Conservation (phyloP, 192 early-diverging fungal species). For the Mortierella alpina region DNA sequence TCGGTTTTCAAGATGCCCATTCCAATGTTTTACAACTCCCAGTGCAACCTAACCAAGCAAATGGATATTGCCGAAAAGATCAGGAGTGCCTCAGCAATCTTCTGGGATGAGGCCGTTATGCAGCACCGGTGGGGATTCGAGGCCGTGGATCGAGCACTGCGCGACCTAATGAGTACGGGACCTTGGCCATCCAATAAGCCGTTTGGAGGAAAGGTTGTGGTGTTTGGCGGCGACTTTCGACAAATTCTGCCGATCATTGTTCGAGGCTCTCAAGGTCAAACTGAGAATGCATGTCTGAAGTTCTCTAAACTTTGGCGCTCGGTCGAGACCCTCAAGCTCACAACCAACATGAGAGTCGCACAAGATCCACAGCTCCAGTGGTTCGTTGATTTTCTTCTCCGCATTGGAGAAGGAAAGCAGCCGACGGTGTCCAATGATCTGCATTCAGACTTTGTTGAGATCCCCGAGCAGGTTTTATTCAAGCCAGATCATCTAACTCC, state of each 20-base stretch:
- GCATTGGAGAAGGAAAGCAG: too few species aligned
- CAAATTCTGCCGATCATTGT: conserved; percentile 6
- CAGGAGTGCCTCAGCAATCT: conserved; percentile 9
- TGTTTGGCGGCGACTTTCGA: conserved; percentile 49
- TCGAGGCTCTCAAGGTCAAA: too few species aligned
- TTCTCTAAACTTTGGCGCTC: too few species aligned
- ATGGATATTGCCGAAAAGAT: conserved; percentile 3
- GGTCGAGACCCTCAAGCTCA: too few species aligned
- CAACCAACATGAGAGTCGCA: too few species aligned
- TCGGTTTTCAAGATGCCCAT: conserved; percentile 47
- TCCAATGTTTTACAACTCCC: not conserved
- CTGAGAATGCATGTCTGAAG: too few species aligned
- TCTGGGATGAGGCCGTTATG: conserved; percentile 57
- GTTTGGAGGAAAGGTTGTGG: conserved; percentile 20
- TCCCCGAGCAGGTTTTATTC: too few species aligned
- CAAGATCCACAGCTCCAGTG: too few species aligned
- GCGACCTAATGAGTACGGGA: conserved; percentile 10
- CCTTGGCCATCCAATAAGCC: not conserved
- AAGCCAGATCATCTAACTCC: too few species aligned
- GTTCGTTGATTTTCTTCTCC: too few species aligned
- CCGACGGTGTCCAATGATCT: too few species aligned
- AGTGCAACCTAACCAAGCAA: conserved; percentile 8
- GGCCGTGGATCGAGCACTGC: conserved; percentile 14
- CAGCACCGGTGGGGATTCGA: conserved; percentile 23
- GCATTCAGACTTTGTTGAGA: too few species aligned